Evolutionary conservation across 2,329 filamentous ascomycete genomes (phyloP).

Genomic region (Graphilbum fragrans): DNA sequence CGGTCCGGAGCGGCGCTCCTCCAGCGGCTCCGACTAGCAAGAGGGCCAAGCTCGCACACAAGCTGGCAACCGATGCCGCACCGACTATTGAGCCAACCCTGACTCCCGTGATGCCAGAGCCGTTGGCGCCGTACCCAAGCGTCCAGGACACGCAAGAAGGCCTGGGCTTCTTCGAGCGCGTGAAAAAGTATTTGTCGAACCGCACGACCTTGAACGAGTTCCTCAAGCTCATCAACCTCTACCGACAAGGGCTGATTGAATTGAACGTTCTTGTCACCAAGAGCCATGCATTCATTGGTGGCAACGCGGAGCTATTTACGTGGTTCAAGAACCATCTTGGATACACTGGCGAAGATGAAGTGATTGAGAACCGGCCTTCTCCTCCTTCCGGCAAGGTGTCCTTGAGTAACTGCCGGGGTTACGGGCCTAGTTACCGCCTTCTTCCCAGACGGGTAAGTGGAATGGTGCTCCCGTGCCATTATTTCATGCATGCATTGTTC

Average conservation of each 20-base stretch:
- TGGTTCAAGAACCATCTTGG: conserved; percentile 81
- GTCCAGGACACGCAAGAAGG: conserved; percentile 73
- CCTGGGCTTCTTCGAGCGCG: conserved; percentile 85
- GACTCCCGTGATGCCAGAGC: conserved; percentile 77
- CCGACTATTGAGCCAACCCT: conserved; percentile 71
- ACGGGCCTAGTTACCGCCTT: conserved; percentile 88
- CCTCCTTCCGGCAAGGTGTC: conserved; percentile 75
- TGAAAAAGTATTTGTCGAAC: conserved; percentile 92
- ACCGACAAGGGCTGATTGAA: conserved; percentile 85
- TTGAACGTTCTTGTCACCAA: conserved; percentile 72
- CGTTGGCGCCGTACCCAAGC: conserved; percentile 64
- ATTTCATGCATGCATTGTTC: background rate
- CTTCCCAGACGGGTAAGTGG: conserved; percentile 64
- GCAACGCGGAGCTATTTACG: conserved; percentile 75
- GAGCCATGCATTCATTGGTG: conserved; percentile 74
- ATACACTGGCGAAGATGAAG: conserved; percentile 63
- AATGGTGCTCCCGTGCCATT: background rate
- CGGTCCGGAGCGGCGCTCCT: conserved; percentile 22
- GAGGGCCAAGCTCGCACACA: conserved; percentile 65
- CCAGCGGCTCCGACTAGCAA: conserved; percentile 28
- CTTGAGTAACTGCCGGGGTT: conserved; percentile 86
- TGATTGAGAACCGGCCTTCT: conserved; percentile 66
- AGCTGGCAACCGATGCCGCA: conserved; percentile 35
- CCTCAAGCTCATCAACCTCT: conserved; percentile 91
- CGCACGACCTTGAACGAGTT: conserved; percentile 91